Evolutionary conservation across 2,329 filamentous ascomycete genomes (phyloP).

Genomic region (Penicillium sp.): DNA sequence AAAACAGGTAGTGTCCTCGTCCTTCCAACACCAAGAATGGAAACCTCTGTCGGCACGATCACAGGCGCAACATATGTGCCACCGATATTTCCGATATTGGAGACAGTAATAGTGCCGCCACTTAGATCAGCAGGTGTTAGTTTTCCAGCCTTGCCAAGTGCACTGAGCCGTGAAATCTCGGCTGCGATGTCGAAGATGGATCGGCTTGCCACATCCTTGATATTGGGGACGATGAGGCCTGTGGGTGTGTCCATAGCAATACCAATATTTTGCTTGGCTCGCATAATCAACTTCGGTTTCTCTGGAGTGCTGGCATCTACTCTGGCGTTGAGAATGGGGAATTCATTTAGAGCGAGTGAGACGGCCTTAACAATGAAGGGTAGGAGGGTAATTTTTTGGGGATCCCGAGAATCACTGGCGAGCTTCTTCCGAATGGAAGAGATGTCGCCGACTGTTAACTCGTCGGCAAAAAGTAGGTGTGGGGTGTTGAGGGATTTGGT

Average conservation of each 20-base stretch:
- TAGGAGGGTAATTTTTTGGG: slow-evolving; percentile 78
- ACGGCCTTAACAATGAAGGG: slow-evolving; percentile 96
- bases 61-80: slow-evolving; percentile 90
- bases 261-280: slow-evolving; percentile 89
- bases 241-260: slow-evolving; percentile 91
- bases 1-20: slow-evolving; percentile 82
- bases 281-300: slow-evolving; percentile 75
- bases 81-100: slow-evolving; percentile 94
- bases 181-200: slow-evolving; percentile 76
- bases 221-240: slow-evolving; percentile 87
- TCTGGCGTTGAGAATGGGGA: slow-evolving; percentile 83
- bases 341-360: slow-evolving; percentile 77
- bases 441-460: slow-evolving; percentile 77
- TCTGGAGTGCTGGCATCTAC: slow-evolving; percentile 64
- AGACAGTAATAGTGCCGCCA: slow-evolving; percentile 91
- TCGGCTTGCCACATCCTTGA: slow-evolving; percentile 76
- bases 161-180: slow-evolving; percentile 73
- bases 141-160: slow-evolving; percentile 71
- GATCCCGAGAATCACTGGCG: slow-evolving; percentile 58
- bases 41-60: slow-evolving; percentile 86
- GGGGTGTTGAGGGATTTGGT: slow-evolving; percentile 87
- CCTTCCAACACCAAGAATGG: slow-evolving; percentile 85
- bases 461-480: slow-evolving; percentile 93
- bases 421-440: slow-evolving; percentile 71
- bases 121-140: slow-evolving; percentile 73